Conservation (phyloP, 805 yeast genomes). For the Lipomyces sp. region DNA sequence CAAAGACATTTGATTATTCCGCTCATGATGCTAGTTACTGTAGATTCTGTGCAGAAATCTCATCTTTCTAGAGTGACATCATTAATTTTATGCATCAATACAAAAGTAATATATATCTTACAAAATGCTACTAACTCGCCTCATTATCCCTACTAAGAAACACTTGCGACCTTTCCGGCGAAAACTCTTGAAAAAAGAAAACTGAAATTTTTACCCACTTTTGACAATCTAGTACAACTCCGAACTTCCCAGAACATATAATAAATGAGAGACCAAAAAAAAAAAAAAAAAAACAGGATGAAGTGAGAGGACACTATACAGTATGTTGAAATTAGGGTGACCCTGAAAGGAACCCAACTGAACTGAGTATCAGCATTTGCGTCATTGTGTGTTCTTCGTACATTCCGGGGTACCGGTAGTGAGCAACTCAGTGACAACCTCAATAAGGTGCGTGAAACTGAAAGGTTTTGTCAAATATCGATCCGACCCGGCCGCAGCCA, state of each 20-base stretch:
- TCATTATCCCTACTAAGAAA: neutral
- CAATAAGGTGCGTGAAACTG: slow-evolving; percentile 28
- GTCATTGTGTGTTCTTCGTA: neutral
- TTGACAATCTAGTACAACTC: neutral
- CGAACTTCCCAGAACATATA: neutral
- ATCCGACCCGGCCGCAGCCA: slow-evolving; percentile 37
- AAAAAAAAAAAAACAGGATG: neutral
- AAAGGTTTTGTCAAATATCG: slow-evolving; percentile 35
- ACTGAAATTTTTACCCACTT: neutral
- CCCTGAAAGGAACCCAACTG: neutral
- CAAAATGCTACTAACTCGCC: neutral
- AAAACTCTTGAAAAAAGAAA: neutral
- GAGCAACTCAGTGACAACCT: slow-evolving; percentile 26
- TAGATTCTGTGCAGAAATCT: too few species aligned
- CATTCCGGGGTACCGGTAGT: neutral
- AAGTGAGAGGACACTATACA: neutral
- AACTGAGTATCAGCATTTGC: neutral
- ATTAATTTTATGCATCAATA: neutral
- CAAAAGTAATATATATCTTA: neutral
- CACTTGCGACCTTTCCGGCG: neutral
- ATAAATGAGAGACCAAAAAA: neutral
- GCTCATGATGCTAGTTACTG: too few species aligned
- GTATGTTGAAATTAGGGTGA: neutral
- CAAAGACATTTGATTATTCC: too few species aligned
- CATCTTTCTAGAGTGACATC: neutral